A percentile compares a stretch with the other conserved stretches of the same genome.
These are phyloP conservation scores for Saccharomycopsis babjevae DNA, from an alignment of 805 yeast species.

Conservation along the genomic window DNA sequence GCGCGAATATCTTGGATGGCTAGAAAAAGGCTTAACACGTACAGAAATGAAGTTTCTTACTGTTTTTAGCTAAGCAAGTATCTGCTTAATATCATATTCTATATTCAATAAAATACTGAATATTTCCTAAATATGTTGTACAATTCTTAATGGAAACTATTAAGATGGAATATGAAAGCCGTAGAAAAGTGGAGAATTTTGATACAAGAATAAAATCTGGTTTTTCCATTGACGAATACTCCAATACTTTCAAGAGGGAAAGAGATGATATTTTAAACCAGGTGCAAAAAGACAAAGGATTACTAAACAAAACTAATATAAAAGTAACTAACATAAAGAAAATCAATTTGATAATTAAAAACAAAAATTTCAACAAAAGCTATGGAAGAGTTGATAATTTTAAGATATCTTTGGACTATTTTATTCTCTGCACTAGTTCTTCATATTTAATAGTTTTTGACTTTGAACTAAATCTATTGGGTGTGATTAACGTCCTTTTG, in stretches of 20 bases:
- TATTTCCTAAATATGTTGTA: not conserved
- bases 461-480: constrained; percentile 48
- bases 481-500: constrained; percentile 28
- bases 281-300: not conserved
- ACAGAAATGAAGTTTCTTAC: not conserved
- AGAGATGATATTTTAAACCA: not conserved
- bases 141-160: not conserved
- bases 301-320: not conserved
- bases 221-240: not conserved
- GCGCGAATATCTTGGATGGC: not conserved
- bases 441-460: constrained; percentile 62
- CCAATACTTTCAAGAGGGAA: not conserved
- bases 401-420: constrained; percentile 33
- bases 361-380: not conserved
- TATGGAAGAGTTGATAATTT: constrained; percentile 42
- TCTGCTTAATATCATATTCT: no score
- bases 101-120: not conserved
- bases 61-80: no score
- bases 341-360: not conserved
- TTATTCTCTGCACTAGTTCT: constrained; percentile 58
- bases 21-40: not conserved
- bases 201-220: not conserved
- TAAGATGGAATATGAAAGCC: not conserved
- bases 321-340: not conserved
- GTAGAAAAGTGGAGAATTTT: not conserved